phyloP scores from a whole-genome alignment of 306 rosid genomes.

The Herpetospermum pedunculosum region DNA sequence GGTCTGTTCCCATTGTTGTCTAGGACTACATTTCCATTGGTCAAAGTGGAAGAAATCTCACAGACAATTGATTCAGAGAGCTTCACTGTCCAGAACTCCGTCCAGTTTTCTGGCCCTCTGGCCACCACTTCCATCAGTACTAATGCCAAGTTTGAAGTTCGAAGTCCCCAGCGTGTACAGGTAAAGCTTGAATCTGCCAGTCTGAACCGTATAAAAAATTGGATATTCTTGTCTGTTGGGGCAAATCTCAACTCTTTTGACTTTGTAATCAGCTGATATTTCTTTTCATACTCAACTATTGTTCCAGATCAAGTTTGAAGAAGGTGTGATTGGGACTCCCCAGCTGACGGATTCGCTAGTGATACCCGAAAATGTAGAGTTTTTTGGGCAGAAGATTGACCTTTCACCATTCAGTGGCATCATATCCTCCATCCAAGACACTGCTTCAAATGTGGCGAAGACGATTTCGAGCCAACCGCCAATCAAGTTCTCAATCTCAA shows the following conservation, averaged over 20 bases:
- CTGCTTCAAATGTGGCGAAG: conserved; percentile 67
- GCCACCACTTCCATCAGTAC: conserved; percentile 75
- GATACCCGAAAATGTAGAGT: conserved; percentile 78
- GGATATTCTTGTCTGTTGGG: background rate
- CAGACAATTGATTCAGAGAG: conserved; percentile 65
- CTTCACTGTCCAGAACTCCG: conserved; percentile 69
- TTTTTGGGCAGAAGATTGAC: conserved; percentile 73
- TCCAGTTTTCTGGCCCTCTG: conserved; percentile 68
- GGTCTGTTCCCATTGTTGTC: conserved; percentile 76
- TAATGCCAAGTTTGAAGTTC: conserved; percentile 70
- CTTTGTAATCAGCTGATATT: background rate
- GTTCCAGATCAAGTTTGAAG: conserved; percentile 64
- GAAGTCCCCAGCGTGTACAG: conserved; percentile 86
- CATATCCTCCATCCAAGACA: conserved; percentile 55
- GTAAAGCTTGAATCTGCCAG: conserved; percentile 17
- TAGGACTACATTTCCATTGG: conserved; percentile 47
- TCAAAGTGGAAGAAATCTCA: conserved; percentile 80
- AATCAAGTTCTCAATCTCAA: conserved; percentile 51
- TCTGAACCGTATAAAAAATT: background rate
- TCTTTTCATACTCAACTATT: background rate
- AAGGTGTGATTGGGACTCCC: conserved; percentile 87
- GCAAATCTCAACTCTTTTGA: background rate
- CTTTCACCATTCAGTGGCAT: conserved; percentile 62
- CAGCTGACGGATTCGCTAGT: conserved; percentile 79
- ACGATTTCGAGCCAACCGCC: conserved; percentile 74